A percentile compares a stretch with the other conserved stretches of the same genome.
Evolutionary conservation across 2,329 filamentous ascomycete genomes (phyloP).

Genomic region (Tolypocladium nubicola): DNA sequence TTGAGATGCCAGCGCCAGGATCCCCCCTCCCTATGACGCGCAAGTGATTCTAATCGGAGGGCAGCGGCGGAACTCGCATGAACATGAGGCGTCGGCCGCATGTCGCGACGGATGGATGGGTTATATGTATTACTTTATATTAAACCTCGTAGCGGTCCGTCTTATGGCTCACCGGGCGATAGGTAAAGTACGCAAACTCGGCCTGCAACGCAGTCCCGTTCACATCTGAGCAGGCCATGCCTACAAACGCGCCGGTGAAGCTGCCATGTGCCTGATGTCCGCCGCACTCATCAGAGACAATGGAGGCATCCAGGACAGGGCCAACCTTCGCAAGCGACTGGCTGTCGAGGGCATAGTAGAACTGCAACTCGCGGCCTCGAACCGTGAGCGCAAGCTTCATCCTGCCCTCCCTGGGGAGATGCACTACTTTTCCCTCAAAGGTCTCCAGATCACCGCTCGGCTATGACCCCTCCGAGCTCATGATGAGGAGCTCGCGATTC

Average conservation of each 20-base stretch:
- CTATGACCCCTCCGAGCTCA: too few species aligned
- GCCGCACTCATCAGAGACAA: too few species aligned
- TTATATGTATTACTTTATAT: neutral
- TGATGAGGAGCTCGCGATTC: too few species aligned
- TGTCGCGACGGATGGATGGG: neutral
- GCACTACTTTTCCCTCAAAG: too few species aligned
- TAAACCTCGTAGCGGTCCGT: neutral
- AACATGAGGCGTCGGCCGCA: neutral
- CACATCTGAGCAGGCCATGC: neutral
- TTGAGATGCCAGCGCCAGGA: neutral
- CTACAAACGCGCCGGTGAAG: neutral
- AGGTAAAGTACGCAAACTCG: neutral
- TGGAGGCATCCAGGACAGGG: too few species aligned
- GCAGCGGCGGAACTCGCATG: neutral
- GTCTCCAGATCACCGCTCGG: too few species aligned
- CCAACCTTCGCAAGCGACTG: too few species aligned
- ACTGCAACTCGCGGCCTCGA: too few species aligned
- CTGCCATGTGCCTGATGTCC: neutral
- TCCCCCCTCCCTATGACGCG: neutral
- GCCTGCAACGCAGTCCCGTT: neutral
- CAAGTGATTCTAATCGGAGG: neutral
- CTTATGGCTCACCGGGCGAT: neutral
- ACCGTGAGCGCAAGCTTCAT: too few species aligned
- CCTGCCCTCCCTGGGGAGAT: too few species aligned
- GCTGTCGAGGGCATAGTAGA: too few species aligned